These are phyloP conservation scores for Aspergillus avenaceus DNA, from an alignment of 495 filamentous ascomycete genomes.

Conservation along the genomic window DNA sequence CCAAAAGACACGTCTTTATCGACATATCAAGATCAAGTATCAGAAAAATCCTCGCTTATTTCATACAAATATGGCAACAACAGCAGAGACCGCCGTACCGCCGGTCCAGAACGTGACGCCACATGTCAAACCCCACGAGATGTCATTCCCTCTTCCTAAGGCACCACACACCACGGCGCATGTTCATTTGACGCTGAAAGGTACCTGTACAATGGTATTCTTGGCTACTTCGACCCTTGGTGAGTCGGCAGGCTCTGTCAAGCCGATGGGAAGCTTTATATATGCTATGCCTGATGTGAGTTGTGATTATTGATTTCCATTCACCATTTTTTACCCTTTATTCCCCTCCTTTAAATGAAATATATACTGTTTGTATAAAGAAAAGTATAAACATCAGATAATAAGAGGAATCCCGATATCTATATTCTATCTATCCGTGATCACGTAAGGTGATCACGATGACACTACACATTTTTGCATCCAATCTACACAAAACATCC, in stretches of 20 bases:
- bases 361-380: too few species aligned
- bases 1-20: constrained; percentile 3
- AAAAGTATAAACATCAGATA: too few species aligned
- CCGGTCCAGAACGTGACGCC: constrained; percentile 8
- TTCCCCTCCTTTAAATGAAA: too few species aligned
- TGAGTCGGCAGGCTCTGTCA: constrained; percentile 37
- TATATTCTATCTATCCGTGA: too few species aligned
- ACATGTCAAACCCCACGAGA: constrained; percentile 50
- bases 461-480: too few species aligned
- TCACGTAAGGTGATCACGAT: too few species aligned
- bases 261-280: constrained; percentile 67
- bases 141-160: constrained; percentile 75
- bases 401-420: too few species aligned
- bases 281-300: constrained; percentile 88
- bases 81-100: constrained; percentile 2
- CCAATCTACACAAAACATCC: too few species aligned
- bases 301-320: constrained; percentile 3
- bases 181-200: constrained; percentile 66
- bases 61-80: constrained; percentile 8
- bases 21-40: too few species aligned
- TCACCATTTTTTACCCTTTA: neutral
- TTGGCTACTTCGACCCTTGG: constrained; percentile 68
- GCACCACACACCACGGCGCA: constrained; percentile 75
- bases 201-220: constrained; percentile 67
- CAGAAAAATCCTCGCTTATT: too few species aligned